Base-by-base conservation (phyloP, 306 rosid genomes). In the Hippophae rhamnoides region DNA sequence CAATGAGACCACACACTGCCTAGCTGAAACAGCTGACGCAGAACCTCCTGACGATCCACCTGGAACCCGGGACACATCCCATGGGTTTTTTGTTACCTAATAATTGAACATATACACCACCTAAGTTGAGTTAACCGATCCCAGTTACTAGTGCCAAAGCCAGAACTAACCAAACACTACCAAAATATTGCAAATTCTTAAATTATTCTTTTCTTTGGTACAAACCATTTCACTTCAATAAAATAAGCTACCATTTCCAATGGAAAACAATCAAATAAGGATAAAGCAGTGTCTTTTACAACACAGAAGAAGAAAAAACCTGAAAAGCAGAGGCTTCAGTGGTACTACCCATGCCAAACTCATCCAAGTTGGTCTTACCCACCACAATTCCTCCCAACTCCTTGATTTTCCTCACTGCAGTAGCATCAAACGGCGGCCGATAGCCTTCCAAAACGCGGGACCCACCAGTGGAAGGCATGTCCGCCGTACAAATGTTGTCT, bases 21-120 rank as follows among this genome's bases (percentile, higher is more conserved):
- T 76, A 10, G 93, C 96, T 67, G 99, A 88, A 67, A 92, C 99
- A 58, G 99, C 99, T 52, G 96, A 90, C 13, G 99, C 99, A 0
- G 99, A 92, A 58, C 99, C 99, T 43, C 96, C 99, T 0, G 96
- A 92, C 5, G 99, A 92, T 50, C 99, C 99, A 56, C 99, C 99
- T 0, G 99, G 99, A 56, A 92, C 99, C 76, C 96, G 82, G 60
- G 88, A 78, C 57, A 78, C 63, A 67, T 92, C 99, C 99, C 99
- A 92, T 0, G 99, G 99, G 64, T 92, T 92, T 56, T 95, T 70
- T 62, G 99, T 92, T 82, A 92, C 96, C 99, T 92, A 85, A 78
- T 75, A 86, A 92, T 78, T 75, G 72, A 83, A 87, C 86, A 90
- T 64, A 86, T 47, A 85, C 71, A 84, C 67, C 95, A 82, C 90